Evolutionary conservation across 2,329 filamentous ascomycete species (phyloP).

Genomic region (Sclerotinia nivalis): DNA sequence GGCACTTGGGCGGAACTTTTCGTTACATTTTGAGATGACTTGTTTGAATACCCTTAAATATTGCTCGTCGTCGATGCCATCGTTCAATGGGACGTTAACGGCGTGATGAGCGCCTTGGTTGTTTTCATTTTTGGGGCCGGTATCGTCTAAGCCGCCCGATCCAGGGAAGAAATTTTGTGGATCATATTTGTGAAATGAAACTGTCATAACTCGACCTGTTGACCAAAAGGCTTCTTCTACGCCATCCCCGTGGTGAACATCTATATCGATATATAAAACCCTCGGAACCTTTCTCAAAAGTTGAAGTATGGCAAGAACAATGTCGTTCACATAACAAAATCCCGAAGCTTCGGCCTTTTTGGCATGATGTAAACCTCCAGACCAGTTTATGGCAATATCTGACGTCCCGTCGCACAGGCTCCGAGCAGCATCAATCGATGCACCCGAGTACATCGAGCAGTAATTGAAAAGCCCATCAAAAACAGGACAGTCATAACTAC

Average conservation of each 20-base stretch:
- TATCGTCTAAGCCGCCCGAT: constrained; percentile 83
- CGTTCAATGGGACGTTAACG: constrained; percentile 85
- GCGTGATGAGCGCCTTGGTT: constrained; percentile 88
- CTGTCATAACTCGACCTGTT: constrained; percentile 85
- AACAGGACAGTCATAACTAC: constrained; percentile 89
- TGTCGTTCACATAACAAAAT: constrained; percentile 99
- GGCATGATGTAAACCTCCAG: constrained; percentile 91
- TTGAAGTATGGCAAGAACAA: constrained; percentile 89
- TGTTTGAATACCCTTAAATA: constrained; percentile 83
- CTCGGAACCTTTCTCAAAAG: constrained; percentile 78
- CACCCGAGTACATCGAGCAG: constrained; percentile 89
- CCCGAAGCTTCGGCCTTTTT: constrained; percentile 92
- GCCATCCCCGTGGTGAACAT: constrained; percentile 88
- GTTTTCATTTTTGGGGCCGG: constrained; percentile 76
- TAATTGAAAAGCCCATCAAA: constrained; percentile 97
- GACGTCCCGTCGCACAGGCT: constrained; percentile 85
- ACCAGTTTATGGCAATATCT: constrained; percentile 97
- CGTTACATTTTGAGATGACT: constrained; percentile 75
- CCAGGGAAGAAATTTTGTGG: constrained; percentile 82
- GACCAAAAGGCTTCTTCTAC: constrained; percentile 91
- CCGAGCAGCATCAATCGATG: constrained; percentile 84
- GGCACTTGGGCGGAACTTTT: constrained; percentile 82
- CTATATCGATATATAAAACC: constrained; percentile 92
- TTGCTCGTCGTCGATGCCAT: constrained; percentile 88
- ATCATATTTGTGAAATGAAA: constrained; percentile 97